Evolutionary conservation across 305 asterid genomes (phyloP).

Genomic region (Rubia balearica): DNA sequence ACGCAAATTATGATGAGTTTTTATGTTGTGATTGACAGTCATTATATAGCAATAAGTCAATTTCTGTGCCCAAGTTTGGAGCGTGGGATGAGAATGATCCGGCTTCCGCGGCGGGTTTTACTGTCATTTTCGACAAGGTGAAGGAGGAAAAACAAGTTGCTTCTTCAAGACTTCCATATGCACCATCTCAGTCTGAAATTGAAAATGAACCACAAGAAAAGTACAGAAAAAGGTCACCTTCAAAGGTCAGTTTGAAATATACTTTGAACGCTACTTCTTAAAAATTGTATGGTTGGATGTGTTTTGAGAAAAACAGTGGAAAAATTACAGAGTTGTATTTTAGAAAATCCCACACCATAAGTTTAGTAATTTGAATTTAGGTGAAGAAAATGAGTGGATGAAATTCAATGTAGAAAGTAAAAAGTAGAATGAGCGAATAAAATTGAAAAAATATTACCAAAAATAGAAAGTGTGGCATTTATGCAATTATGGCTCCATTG

Average conservation of each 20-base stretch:
- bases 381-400: no score
- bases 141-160: conserved; percentile 71
- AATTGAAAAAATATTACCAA: no score
- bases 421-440: no score
- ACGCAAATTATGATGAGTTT: neutral
- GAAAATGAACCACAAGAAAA: neutral
- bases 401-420: no score
- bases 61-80: conserved; percentile 70
- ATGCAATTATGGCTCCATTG: no score
- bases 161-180: conserved; percentile 45
- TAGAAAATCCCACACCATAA: no score
- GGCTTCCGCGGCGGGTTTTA: conserved; percentile 58
- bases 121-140: conserved; percentile 63
- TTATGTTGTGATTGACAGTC: conserved; percentile 27
- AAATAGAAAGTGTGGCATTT: no score
- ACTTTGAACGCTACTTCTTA: no score
- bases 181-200: conserved; percentile 21
- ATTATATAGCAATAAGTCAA: conserved; percentile 30
- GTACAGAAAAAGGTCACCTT: conserved; percentile 18
- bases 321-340: no score
- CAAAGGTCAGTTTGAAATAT: conserved; percentile 29
- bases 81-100: conserved; percentile 73
- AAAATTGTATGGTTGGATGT: no score
- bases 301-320: no score
- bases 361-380: no score